A percentile compares a stretch with the other conserved stretches of the same genome.
phyloP scores from a whole-genome alignment of 1,284 basidiomycete species.

The Chalciporus sp. region DNA sequence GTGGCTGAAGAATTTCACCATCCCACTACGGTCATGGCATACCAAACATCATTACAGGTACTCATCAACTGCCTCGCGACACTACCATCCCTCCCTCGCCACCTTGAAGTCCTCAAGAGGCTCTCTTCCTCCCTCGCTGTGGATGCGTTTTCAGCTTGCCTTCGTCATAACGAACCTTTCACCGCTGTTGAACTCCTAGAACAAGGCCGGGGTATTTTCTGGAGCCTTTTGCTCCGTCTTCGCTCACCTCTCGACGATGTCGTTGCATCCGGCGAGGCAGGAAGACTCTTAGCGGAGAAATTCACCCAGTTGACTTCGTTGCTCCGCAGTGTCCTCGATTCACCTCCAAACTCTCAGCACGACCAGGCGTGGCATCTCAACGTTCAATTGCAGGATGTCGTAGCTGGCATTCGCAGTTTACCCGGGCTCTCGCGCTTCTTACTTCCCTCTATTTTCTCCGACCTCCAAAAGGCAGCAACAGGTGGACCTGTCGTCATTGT shows the following conservation, averaged over 20 bases:
- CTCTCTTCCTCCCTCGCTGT: neutral
- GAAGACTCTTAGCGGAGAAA: neutral
- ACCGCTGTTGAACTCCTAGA: conserved; percentile 16
- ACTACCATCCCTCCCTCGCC: conserved; percentile 6
- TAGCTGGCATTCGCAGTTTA: neutral
- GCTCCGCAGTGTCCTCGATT: neutral
- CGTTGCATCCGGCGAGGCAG: neutral
- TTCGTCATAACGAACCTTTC: conserved; percentile 1
- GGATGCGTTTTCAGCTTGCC: conserved; percentile 2
- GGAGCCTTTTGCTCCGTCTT: neutral
- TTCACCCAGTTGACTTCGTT: neutral
- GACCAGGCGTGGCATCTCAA: neutral
- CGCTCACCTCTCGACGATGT: conserved; percentile 1
- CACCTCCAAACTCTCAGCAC: conserved; percentile 11
- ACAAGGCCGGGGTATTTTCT: conserved; percentile 13
- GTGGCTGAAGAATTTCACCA: neutral
- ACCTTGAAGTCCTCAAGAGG: conserved; percentile 4
- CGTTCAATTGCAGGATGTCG: neutral
- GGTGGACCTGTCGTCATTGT: conserved; percentile 37
- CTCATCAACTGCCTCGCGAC: conserved; percentile 4
- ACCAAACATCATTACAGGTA: conserved; percentile 3
- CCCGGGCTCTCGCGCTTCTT: conserved; percentile 22
- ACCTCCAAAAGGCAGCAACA: conserved; percentile 24
- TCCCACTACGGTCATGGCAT: conserved; percentile 2
- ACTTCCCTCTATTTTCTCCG: conserved; percentile 17